Percentiles rank a stretch among this genome's conserved stretches.
Conservation (phyloP, 257 asterid genomes). For the Fraxinus pennsylvanica region DNA sequence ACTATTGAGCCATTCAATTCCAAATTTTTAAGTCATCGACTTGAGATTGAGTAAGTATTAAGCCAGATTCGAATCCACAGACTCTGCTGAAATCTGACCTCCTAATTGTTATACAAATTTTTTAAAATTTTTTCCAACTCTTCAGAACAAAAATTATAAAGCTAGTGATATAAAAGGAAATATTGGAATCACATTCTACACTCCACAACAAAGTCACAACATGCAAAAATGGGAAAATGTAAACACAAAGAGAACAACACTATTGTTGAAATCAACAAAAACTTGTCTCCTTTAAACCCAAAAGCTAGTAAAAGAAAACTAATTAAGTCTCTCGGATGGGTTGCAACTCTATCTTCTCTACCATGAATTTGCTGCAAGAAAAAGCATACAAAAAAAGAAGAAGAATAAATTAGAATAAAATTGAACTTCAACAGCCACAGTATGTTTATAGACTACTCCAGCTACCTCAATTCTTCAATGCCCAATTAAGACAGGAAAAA, state of each 20-base stretch:
- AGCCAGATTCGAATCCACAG: no score
- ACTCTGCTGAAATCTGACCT: no score
- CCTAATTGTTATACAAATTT: no score
- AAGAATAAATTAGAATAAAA: not conserved
- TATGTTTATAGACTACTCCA: not conserved
- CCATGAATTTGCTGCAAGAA: constrained; percentile 26
- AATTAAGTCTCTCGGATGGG: not conserved
- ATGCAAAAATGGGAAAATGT: not conserved
- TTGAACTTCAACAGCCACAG: not conserved
- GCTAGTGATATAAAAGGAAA: no score
- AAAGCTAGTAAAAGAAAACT: not conserved
- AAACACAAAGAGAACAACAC: not conserved
- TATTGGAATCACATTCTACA: not conserved
- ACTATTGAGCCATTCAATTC: no score
- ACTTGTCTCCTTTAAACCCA: constrained; percentile 17
- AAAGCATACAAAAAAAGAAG: not conserved
- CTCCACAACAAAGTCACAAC: not conserved
- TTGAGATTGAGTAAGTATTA: no score
- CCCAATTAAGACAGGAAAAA: not conserved
- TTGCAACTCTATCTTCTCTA: not conserved
- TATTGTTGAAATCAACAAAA: not conserved
- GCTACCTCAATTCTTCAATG: not conserved
- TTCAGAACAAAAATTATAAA: no score
- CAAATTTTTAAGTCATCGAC: no score
- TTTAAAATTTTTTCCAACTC: no score